Conservation (phyloP, 2,329 filamentous ascomycete species). For the Phialophora tarda region DNA sequence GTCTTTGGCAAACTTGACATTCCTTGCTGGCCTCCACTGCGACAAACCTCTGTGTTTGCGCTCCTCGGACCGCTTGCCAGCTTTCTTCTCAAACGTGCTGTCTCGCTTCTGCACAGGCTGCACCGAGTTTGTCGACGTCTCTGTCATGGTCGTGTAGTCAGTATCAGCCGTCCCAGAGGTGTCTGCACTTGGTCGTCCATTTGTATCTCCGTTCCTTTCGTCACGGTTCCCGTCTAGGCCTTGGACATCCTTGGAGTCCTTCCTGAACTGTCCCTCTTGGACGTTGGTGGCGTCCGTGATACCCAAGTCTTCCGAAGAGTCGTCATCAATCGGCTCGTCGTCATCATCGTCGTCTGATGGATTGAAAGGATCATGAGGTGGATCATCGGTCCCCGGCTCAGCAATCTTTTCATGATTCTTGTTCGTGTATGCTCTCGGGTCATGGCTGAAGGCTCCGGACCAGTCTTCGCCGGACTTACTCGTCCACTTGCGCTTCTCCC, state of each 20-base stretch:
- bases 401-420: constrained; percentile 58
- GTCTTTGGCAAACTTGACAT: constrained; percentile 83
- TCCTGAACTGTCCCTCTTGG: constrained; percentile 37
- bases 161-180: constrained; percentile 54
- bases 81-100: constrained; percentile 43
- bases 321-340: constrained; percentile 40
- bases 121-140: constrained; percentile 29
- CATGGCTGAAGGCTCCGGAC: constrained; percentile 82
- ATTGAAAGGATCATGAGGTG: constrained; percentile 58
- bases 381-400: constrained; percentile 61
- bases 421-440: constrained; percentile 68
- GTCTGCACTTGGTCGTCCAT: constrained; percentile 39
- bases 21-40: constrained; percentile 93
- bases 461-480: constrained; percentile 81
- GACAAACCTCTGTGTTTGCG: constrained; percentile 87
- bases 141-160: constrained; percentile 37
- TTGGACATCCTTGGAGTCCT: constrained; percentile 41
- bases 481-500: constrained; percentile 79
- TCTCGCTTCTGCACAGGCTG: constrained; percentile 35
- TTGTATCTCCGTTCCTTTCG: constrained; percentile 14
- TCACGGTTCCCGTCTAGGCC: constrained; percentile 37
- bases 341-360: constrained; percentile 51
- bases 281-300: constrained; percentile 60
- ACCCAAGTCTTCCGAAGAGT: constrained; percentile 58
- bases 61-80: constrained; percentile 63